A percentile compares a stretch with the other conserved stretches of the same genome.
phyloP scores from a whole-genome alignment of 2,329 filamentous ascomycete species.

The Metarhizium anisopliae region DNA sequence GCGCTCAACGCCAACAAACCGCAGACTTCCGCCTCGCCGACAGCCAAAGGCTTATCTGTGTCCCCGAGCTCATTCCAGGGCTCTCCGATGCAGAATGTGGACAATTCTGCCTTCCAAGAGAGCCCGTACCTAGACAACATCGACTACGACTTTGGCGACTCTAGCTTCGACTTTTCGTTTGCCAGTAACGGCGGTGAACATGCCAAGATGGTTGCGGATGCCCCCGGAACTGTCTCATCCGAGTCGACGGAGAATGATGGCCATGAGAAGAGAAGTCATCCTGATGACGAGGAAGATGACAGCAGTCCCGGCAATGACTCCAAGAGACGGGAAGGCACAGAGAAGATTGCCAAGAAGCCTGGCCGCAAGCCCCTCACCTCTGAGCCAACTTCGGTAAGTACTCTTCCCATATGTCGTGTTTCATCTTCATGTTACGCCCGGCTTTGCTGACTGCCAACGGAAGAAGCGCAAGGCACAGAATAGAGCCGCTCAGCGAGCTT shows the following conservation, averaged over 20 bases:
- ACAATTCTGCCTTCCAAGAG: constrained; percentile 47
- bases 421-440: neutral
- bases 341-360: constrained; percentile 88
- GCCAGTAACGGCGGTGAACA: constrained; percentile 35
- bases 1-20: constrained; percentile 64
- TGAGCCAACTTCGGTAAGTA: constrained; percentile 90
- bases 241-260: constrained; percentile 48
- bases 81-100: constrained; percentile 35
- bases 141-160: constrained; percentile 69
- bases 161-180: constrained; percentile 60
- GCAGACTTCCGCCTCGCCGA: constrained; percentile 22
- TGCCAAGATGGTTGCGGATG: constrained; percentile 65
- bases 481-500: constrained; percentile 82
- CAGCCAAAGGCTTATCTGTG: constrained; percentile 31
- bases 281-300: constrained; percentile 62
- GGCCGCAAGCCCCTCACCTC: constrained; percentile 92
- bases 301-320: constrained; percentile 32
- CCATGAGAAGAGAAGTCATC: constrained; percentile 64
- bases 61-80: constrained; percentile 40
- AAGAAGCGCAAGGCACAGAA: constrained; percentile 97
- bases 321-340: constrained; percentile 74
- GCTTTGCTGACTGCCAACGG: constrained; percentile 8
- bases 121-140: constrained; percentile 75
- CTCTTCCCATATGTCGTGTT: neutral
- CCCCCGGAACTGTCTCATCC: constrained; percentile 47